phyloP scores from a whole-genome alignment of 768 basidiomycete genomes.

The Lactifluus rugatus region DNA sequence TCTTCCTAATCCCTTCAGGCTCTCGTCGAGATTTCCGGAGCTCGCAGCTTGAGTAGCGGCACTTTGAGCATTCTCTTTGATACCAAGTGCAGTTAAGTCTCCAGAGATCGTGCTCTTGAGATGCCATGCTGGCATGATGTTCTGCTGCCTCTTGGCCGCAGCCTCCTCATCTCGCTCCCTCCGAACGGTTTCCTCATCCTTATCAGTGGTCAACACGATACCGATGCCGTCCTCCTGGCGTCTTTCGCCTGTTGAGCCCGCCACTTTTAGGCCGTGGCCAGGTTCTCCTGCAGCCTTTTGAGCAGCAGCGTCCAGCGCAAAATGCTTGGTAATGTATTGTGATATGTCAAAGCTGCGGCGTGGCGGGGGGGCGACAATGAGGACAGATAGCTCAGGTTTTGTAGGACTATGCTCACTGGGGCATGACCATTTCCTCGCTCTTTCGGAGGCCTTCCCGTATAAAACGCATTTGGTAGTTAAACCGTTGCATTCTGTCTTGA shows the following conservation, averaged over 20 bases:
- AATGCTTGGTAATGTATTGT: conserved; percentile 67
- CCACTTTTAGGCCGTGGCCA: conserved; percentile 57
- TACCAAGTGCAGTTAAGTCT: conserved; percentile 78
- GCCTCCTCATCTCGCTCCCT: conserved; percentile 72
- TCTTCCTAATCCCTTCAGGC: conserved; percentile 53
- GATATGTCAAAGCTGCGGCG: conserved; percentile 65
- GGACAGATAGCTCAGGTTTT: neutral
- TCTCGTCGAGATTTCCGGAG: conserved; percentile 41
- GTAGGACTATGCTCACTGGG: conserved; percentile 46
- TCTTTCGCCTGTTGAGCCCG: conserved; percentile 50
- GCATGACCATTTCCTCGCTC: conserved; percentile 80
- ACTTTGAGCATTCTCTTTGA: conserved; percentile 53
- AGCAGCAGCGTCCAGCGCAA: conserved; percentile 49
- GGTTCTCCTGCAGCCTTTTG: conserved; percentile 41
- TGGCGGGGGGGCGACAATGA: neutral
- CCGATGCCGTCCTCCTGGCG: conserved; percentile 69
- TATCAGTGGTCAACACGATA: conserved; percentile 83
- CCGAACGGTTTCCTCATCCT: conserved; percentile 67
- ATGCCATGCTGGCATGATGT: conserved; percentile 90
- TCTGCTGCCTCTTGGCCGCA: conserved; percentile 80
- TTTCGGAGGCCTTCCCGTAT: conserved; percentile 81
- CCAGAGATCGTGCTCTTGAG: conserved; percentile 92
- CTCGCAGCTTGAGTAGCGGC: conserved; percentile 27
- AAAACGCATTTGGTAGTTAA: conserved; percentile 84
- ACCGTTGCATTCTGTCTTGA: conserved; percentile 92